phyloP scores from a whole-genome alignment of 129 eudicot genomes.

The Pulicaria dysenterica region DNA sequence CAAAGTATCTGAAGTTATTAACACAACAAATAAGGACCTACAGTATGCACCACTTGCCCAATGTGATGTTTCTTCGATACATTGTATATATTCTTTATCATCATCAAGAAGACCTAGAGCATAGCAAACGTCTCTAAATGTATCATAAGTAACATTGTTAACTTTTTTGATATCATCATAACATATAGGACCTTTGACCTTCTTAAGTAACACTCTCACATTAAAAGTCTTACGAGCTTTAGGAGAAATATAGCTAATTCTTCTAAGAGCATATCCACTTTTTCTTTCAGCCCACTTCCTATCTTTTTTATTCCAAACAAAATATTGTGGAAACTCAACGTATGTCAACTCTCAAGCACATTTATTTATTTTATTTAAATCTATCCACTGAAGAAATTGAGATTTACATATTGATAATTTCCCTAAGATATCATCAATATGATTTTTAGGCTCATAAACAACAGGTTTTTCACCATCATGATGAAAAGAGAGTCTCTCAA shows the following conservation, averaged over 20 bases:
- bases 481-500: slow-evolving; percentile 23
- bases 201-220: neutral
- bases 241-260: neutral
- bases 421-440: neutral
- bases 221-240: neutral
- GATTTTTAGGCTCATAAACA: neutral
- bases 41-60: no score
- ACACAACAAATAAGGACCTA: no score
- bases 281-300: neutral
- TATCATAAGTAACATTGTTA: neutral
- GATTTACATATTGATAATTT: neutral
- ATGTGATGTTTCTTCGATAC: neutral
- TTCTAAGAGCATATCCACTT: neutral
- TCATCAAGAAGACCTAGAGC: neutral
- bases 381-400: slow-evolving; percentile 16
- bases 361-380: neutral
- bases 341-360: neutral
- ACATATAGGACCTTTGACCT: neutral
- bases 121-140: neutral
- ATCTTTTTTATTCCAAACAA: neutral
- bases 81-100: neutral
- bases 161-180: neutral
- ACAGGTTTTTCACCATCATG: slow-evolving; percentile 8
- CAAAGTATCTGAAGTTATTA: no score
- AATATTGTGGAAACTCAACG: neutral